Conservation (phyloP, 768 basidiomycete genomes). For the Suillus lakei region DNA sequence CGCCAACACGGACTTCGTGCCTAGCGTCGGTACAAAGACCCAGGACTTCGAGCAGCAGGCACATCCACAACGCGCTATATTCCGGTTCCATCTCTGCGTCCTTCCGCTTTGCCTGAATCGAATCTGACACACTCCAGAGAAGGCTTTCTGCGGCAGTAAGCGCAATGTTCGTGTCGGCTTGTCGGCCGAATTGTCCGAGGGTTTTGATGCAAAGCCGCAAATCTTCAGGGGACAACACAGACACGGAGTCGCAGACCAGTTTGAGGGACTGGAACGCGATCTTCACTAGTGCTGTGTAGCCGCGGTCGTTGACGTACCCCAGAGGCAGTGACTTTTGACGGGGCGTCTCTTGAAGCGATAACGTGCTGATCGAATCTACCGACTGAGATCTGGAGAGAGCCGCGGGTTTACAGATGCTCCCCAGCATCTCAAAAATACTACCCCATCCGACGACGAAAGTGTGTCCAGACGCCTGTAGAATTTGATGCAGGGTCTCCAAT, state of each 20-base stretch:
- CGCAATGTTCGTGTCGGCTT: constrained; percentile 95
- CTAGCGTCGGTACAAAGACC: constrained; percentile 82
- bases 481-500: constrained; percentile 85
- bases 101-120: constrained; percentile 85
- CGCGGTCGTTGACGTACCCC: constrained; percentile 67
- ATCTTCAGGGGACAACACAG: constrained; percentile 78
- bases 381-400: constrained; percentile 41
- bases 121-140: constrained; percentile 95
- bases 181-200: constrained; percentile 88
- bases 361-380: constrained; percentile 46
- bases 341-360: constrained; percentile 42
- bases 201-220: constrained; percentile 90
- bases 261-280: constrained; percentile 95
- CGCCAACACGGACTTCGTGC: constrained; percentile 89
- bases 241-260: constrained; percentile 91
- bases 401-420: constrained; percentile 78
- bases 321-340: constrained; percentile 53
- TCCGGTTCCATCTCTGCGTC: constrained; percentile 63
- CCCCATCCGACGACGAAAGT: constrained; percentile 94
- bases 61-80: constrained; percentile 94
- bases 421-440: constrained; percentile 89
- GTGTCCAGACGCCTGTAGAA: constrained; percentile 90
- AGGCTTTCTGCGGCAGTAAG: constrained; percentile 92
- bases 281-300: constrained; percentile 78
- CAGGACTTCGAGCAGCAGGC: constrained; percentile 81